Base-by-base conservation (phyloP, 352 stramenopile species). In the Phytophthora sojae region DNA sequence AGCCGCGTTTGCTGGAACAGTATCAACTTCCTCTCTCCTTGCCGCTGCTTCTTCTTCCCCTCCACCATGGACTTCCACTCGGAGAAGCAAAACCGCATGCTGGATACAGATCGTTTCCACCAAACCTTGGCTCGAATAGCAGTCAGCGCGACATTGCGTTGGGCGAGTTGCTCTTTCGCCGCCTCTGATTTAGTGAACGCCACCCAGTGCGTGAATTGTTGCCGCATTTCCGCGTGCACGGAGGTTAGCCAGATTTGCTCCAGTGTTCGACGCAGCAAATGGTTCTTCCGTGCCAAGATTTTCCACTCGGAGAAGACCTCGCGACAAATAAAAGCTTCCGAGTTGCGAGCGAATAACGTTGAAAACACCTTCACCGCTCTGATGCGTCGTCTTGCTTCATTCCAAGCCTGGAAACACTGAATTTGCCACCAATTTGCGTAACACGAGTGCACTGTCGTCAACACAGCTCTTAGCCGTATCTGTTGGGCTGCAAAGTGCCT, bases 121-220 rank as follows among this genome's bases (percentile, higher is more conserved):
- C 79, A 89, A 9, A 91, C 57, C 39, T 76, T 74, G 0, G 57
- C 58, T 52, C 78, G 79, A 21, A 92, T 71, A 3, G 66, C 63
- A 21, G 61, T 61, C 6, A 92, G 44, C 4, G 64, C 19, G 7
- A 61, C 57, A 19, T 77, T 80, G 23, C 61, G 71, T 12, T 68
- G 79, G 23, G 37, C 58, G 15, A 59, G 54, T 37, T 63, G 60
- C 25, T 75, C 77, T 53, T 42, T 79, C 14, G 59, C 64, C 39
- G 59, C 62, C 2, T 70, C 39, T 4, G 39, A 23, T 14, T 53
- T 67, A 0, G 61, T 61, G 17, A 63, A 29, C 19, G 47, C 49
- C 30, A 58, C 39, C 85, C 85, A 92, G 21, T 58, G 64, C 1
- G 4, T 44, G 47, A 91, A 88, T n/a, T 73, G 61, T 9, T 80